Conservation (phyloP, 257 asterid genomes). For the Solanum chilense region DNA sequence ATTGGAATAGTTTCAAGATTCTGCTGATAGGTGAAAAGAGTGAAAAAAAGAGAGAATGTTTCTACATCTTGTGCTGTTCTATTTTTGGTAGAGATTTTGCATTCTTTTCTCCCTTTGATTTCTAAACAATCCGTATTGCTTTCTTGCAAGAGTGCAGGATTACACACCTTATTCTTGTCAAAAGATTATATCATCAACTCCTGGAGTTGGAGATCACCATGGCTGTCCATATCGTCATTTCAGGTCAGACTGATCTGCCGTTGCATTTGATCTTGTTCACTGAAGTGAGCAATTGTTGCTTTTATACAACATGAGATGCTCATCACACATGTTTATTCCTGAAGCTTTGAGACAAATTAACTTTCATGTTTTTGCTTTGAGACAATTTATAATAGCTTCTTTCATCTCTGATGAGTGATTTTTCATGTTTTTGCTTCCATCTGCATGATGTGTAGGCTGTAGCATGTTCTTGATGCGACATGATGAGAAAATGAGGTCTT, state of each 20-base stretch:
- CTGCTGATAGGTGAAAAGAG: neutral
- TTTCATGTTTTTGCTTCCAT: neutral
- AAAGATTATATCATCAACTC: slow-evolving; percentile 69
- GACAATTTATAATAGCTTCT: neutral
- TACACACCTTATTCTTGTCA: slow-evolving; percentile 94
- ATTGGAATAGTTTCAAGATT: neutral
- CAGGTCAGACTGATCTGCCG: slow-evolving; percentile 47
- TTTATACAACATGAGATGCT: neutral
- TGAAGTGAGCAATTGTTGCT: neutral
- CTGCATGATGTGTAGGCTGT: neutral
- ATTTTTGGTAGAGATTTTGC: neutral
- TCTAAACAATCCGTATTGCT: neutral
- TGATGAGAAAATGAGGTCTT: neutral
- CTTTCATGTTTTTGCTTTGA: neutral
- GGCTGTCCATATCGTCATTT: slow-evolving; percentile 97
- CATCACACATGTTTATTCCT: neutral
- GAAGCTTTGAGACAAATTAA: neutral
- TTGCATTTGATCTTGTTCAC: neutral
- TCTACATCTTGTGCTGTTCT: neutral
- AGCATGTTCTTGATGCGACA: neutral
- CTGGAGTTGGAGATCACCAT: slow-evolving; percentile 95
- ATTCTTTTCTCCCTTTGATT: neutral
- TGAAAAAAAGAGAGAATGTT: neutral
- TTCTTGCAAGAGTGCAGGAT: slow-evolving; percentile 43
- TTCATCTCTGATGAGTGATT: neutral